Conservation (phyloP, 1,284 basidiomycete genomes). For the Inonotus hispidus region DNA sequence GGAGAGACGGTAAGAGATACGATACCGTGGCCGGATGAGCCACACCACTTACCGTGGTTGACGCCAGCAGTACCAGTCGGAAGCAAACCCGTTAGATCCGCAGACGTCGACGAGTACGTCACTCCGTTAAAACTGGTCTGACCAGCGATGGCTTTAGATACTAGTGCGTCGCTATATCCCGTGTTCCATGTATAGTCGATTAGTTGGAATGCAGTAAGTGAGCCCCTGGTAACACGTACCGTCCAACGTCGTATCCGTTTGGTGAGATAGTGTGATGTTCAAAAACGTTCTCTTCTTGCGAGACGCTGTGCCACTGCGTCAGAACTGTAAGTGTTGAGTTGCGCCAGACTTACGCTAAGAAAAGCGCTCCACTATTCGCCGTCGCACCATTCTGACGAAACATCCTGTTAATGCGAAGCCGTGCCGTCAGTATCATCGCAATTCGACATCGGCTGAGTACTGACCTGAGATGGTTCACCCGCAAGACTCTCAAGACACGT, state of each 20-base stretch:
- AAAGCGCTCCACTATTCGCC: conserved; percentile 59
- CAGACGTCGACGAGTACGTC: conserved; percentile 43
- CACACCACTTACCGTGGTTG: conserved; percentile 35
- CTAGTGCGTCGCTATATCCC: conserved; percentile 35
- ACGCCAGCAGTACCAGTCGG: conserved; percentile 44
- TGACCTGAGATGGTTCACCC: conserved; percentile 64
- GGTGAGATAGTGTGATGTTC: conserved; percentile 47
- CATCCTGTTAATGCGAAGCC: conserved; percentile 37
- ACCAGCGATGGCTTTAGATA: conserved; percentile 37
- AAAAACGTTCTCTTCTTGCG: conserved; percentile 48
- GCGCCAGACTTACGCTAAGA: conserved; percentile 54
- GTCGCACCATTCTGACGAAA: conserved; percentile 68
- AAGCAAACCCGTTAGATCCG: conserved; percentile 46
- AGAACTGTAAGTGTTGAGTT: neutral
- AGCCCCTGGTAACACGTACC: conserved; percentile 13
- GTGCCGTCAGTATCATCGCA: neutral
- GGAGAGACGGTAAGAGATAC: neutral
- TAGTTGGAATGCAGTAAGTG: neutral
- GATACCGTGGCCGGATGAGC: neutral
- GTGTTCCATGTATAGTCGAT: neutral
- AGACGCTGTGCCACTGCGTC: conserved; percentile 28
- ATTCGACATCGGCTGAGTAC: neutral
- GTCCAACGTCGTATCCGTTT: conserved; percentile 29
- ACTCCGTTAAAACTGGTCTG: conserved; percentile 37
- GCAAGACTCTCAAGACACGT: conserved; percentile 59